A percentile compares a stretch with the other conserved stretches of the same genome.
Evolutionary conservation across 768 basidiomycete species (phyloP).

Genomic region (Agrocybe chaxingu): DNA sequence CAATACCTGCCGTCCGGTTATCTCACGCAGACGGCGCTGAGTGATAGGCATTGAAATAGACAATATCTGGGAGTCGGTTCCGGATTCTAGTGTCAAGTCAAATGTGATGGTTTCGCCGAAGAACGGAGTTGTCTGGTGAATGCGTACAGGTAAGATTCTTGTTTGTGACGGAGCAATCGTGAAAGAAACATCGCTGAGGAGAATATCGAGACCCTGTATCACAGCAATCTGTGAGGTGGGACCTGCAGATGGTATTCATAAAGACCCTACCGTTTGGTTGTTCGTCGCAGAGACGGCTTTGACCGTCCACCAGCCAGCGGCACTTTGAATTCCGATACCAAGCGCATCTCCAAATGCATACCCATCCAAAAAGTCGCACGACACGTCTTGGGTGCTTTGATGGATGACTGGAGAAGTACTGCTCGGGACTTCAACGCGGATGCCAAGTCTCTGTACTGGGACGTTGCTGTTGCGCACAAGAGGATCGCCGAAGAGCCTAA

Average conservation of each 20-base stretch:
- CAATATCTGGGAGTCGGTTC: conserved; percentile 19
- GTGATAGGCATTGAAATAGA: conserved; percentile 38
- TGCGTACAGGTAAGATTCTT: conserved; percentile 51
- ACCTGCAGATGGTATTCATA: not conserved
- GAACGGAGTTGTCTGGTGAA: conserved; percentile 41
- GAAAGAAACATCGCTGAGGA: conserved; percentile 21
- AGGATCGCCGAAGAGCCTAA: conserved; percentile 83
- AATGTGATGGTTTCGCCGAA: conserved; percentile 28
- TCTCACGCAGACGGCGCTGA: conserved; percentile 33
- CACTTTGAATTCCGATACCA: conserved; percentile 60
- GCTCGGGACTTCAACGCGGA: conserved; percentile 43
- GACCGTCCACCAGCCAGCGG: conserved; percentile 56
- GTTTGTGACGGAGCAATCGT: conserved; percentile 62
- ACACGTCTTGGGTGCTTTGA: conserved; percentile 49
- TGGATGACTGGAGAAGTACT: conserved; percentile 28
- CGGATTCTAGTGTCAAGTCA: conserved; percentile 33
- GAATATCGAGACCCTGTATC: conserved; percentile 25
- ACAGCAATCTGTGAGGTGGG: conserved; percentile 2
- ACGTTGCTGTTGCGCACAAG: conserved; percentile 29
- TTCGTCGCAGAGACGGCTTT: conserved; percentile 15
- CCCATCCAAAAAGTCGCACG: conserved; percentile 72
- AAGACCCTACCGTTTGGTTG: conserved; percentile 12
- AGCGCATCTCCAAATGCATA: conserved; percentile 69
- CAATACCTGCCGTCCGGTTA: conserved; percentile 33
- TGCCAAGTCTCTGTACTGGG: conserved; percentile 55